These are phyloP conservation scores for Zoysia japonica DNA, from an alignment of 176 grass and related monocot genomes.

Conservation along the genomic window DNA sequence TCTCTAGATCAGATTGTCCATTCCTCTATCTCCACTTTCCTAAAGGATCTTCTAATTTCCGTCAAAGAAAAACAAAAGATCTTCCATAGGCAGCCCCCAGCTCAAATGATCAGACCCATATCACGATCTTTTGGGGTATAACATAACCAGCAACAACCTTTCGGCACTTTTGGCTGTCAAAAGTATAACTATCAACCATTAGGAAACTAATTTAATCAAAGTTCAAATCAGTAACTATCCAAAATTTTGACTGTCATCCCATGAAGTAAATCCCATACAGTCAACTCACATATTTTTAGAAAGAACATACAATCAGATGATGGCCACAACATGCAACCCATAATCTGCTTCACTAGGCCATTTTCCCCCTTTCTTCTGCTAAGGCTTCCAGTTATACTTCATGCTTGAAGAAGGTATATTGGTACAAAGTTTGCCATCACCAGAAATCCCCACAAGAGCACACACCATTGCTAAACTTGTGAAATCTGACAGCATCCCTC, in stretches of 20 bases:
- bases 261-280: not conserved
- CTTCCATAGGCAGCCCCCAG: not conserved
- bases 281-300: not conserved
- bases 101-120: not conserved
- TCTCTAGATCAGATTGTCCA: no score
- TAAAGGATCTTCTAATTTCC: no score
- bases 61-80: no score
- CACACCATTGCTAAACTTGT: constrained; percentile 58
- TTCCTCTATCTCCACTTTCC: no score
- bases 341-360: not conserved
- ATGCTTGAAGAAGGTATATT: constrained; percentile 17
- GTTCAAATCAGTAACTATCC: not conserved
- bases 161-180: constrained; percentile 16
- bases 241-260: not conserved
- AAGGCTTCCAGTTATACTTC: constrained; percentile 14
- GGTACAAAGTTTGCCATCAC: constrained; percentile 31
- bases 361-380: not conserved
- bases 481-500: constrained; percentile 65
- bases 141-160: not conserved
- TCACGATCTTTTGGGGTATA: no score
- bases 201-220: not conserved
- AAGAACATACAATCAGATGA: not conserved
- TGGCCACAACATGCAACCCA: not conserved
- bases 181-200: not conserved
- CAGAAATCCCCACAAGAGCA: constrained; percentile 79